A percentile compares a stretch with the other conserved stretches of the same genome.
Conservation (phyloP, 106 monocot genomes). For the Platanthera guangdongensis region DNA sequence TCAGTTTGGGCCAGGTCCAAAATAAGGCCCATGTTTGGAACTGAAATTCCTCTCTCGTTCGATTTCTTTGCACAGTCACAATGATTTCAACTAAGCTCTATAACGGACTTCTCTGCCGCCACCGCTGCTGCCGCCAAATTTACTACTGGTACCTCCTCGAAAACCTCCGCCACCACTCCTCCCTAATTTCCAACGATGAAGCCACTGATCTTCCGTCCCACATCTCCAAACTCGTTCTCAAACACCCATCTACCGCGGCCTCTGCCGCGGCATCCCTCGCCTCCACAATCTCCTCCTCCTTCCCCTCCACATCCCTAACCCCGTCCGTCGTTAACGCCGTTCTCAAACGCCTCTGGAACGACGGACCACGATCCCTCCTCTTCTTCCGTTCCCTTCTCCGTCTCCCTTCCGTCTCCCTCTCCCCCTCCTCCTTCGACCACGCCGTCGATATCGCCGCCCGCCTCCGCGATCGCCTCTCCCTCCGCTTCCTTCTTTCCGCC, state of each 20-base stretch:
- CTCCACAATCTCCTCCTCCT: constrained; percentile 21
- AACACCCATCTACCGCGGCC: constrained; percentile 18
- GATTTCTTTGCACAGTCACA: no score
- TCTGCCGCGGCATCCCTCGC: constrained; percentile 15
- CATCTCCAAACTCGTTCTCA: constrained; percentile 33
- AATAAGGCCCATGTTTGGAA: no score
- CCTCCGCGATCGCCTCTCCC: constrained; percentile 26
- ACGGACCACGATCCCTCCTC: constrained; percentile 59
- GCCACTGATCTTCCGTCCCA: constrained; percentile 6
- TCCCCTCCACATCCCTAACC: constrained; percentile 7
- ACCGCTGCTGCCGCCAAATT: background rate
- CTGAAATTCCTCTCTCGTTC: no score
- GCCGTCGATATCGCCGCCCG: constrained; percentile 58
- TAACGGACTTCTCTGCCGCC: no score
- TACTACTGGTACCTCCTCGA: background rate
- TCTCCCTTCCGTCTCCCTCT: constrained; percentile 23
- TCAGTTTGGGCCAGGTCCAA: no score
- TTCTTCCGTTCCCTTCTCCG: constrained; percentile 50
- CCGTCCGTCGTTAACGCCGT: constrained; percentile 33
- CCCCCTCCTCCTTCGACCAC: constrained; percentile 39
- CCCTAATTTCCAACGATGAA: background rate
- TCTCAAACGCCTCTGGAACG: constrained; percentile 69
- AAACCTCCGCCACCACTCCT: background rate
- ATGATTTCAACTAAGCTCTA: no score
- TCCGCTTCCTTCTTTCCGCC: constrained; percentile 27